Conservation (phyloP, 345 rosid species). For the Limnanthes douglasii region DNA sequence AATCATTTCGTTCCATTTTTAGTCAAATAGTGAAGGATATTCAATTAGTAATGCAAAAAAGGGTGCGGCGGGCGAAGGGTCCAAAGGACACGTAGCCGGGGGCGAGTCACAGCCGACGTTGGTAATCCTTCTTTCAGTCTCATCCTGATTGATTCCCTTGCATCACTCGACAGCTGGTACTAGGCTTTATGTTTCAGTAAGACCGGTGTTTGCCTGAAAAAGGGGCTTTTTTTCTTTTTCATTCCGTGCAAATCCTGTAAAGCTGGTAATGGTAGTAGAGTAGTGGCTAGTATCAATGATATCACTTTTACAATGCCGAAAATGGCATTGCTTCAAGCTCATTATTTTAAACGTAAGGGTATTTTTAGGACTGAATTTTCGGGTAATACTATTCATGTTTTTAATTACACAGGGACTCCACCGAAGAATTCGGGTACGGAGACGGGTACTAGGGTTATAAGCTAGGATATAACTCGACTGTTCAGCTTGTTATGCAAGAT, state of each 20-base stretch:
- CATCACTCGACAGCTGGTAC: too few relatives aligned
- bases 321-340: conserved; percentile 51
- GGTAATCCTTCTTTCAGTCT: too few relatives aligned
- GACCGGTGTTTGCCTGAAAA: too few relatives aligned
- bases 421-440: conserved; percentile 41
- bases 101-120: too few relatives aligned
- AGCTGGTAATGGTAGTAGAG: conserved; percentile 27
- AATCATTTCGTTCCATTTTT: too few relatives aligned
- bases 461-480: conserved; percentile 46
- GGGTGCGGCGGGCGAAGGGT: too few relatives aligned
- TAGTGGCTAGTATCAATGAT: conserved; percentile 64
- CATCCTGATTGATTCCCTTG: too few relatives aligned
- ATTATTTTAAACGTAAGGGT: conserved; percentile 50
- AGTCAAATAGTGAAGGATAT: too few relatives aligned
- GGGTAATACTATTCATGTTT: conserved; percentile 25
- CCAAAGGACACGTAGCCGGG: too few relatives aligned
- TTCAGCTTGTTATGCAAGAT: conserved; percentile 70
- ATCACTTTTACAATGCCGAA: conserved; percentile 69
- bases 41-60: too few relatives aligned
- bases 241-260: conserved; percentile 50
- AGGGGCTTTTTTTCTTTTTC: too few relatives aligned
- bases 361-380: conserved; percentile 80
- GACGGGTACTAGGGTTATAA: conserved; percentile 56
- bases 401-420: conserved; percentile 54
- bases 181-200: too few relatives aligned